Evolutionary conservation across 768 basidiomycete genomes (phyloP).

Genomic region (Xerocomus potaroensis): DNA sequence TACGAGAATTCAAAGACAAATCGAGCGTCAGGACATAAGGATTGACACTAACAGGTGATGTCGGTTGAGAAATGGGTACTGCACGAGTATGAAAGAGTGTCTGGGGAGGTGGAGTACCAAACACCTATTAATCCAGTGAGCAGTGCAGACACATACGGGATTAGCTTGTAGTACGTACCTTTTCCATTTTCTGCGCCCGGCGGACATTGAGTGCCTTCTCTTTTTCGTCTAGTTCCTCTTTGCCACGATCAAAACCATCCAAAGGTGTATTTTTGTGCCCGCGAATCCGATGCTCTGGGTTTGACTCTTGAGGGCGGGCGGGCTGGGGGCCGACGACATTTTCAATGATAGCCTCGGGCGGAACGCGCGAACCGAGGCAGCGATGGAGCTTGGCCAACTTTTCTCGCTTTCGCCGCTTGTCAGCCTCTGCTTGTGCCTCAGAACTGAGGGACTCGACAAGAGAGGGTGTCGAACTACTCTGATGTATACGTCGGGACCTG

Average conservation of each 20-base stretch:
- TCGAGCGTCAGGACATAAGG: conserved; percentile 21
- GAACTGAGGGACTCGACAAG: conserved; percentile 46
- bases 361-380: conserved; percentile 80
- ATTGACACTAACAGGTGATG: conserved; percentile 15
- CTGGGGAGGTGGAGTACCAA: conserved; percentile 78
- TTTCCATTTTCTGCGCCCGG: conserved; percentile 84
- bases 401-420: conserved; percentile 66
- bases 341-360: conserved; percentile 61
- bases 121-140: conserved; percentile 48
- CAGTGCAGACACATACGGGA: background rate
- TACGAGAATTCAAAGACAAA: conserved; percentile 28
- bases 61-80: conserved; percentile 25
- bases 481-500: conserved; percentile 21
- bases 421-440: conserved; percentile 55
- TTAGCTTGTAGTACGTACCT: conserved; percentile 46
- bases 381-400: conserved; percentile 79
- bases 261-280: conserved; percentile 45
- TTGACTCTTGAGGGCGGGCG: conserved; percentile 31
- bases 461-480: conserved; percentile 42
- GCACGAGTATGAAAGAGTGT: conserved; percentile 66
- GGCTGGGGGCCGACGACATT: conserved; percentile 32
- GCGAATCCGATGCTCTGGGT: conserved; percentile 40
- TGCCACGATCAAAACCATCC: conserved; percentile 57
- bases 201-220: conserved; percentile 80
- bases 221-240: conserved; percentile 63